A percentile compares a stretch with the other conserved stretches of the same genome.
Conservation (phyloP, 768 basidiomycete species). For the Phylloporus sp. region DNA sequence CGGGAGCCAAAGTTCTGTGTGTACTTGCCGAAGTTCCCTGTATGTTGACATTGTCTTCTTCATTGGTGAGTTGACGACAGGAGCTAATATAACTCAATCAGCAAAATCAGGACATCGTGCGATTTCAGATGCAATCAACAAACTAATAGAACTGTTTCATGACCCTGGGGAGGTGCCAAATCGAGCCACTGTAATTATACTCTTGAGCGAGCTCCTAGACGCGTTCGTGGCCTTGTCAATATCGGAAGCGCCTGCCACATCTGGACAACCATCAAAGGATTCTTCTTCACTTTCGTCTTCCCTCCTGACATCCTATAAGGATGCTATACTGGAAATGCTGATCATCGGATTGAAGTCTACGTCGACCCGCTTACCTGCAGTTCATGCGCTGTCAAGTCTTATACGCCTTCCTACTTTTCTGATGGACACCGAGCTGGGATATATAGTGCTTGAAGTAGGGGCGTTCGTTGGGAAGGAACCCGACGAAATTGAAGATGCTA, state of each 20-base stretch:
- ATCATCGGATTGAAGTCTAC: constrained; percentile 53
- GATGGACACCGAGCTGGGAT: constrained; percentile 69
- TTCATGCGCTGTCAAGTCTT: constrained; percentile 64
- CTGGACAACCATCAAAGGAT: constrained; percentile 29
- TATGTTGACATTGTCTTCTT: constrained; percentile 36
- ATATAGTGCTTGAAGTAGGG: constrained; percentile 72
- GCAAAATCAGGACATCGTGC: constrained; percentile 69
- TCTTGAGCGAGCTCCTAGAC: constrained; percentile 63
- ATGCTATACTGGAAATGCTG: constrained; percentile 66
- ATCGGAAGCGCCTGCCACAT: background rate
- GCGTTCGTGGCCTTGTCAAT: constrained; percentile 29
- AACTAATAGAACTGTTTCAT: constrained; percentile 73
- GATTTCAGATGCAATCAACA: constrained; percentile 64
- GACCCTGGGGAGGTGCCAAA: constrained; percentile 65
- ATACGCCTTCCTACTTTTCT: constrained; percentile 63
- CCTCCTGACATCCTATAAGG: constrained; percentile 61
- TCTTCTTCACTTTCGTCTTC: constrained; percentile 21
- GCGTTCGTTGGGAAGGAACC: constrained; percentile 53
- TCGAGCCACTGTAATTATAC: constrained; percentile 60
- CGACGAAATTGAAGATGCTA: constrained; percentile 54
- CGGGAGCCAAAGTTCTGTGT: constrained; percentile 81
- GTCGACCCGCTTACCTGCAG: constrained; percentile 52
- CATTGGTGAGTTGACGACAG: background rate
- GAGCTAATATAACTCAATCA: constrained; percentile 28
- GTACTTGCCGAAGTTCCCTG: constrained; percentile 75